Base-by-base conservation (phyloP, 2,329 filamentous ascomycete species). In the Graphiopsis chlorocephala region DNA sequence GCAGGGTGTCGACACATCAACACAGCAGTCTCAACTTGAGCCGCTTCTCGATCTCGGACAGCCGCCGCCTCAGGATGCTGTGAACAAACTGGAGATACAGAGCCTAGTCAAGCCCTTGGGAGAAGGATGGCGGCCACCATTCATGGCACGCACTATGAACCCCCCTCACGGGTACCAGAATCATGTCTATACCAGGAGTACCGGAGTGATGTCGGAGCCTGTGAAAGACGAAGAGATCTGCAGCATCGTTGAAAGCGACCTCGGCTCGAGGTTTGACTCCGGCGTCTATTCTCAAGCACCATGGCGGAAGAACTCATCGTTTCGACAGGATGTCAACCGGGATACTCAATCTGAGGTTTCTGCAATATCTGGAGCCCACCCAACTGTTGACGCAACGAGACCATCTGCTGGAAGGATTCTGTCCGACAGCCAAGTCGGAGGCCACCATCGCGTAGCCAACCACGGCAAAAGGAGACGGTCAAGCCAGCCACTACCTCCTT, bases 201-300 rank as follows among this genome's bases (percentile, higher is more conserved):
- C 28, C 3, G 58, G 58, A 29, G 58, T 50, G 29, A 61, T 50
- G 58, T 33, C 58, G 12, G 60, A 55, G 17, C 48, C 48, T n/a
- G 4, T 53, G 7, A 29, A 31, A 6, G 35, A 55, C 10, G 29
- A 33, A 4, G 42, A 35, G 17, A 20, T 45, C n/a, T 45, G 38
- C n/a, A 45, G 47, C 26, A 11, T 42, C 1, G n/a, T 52, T 14
- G 45, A 28, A 42, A 61, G 59, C 20, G 47, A 61, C 12, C 47
- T 52, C 11, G 47, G 10, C 2, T 42, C 48, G 10, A 20, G 12
- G 5, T 11, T 42, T 6, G 60, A 62, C 23, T 55, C 60, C n/a
- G 60, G 29, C 20, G 38, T 33, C 20, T 52, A 33, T 10, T 58
- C 58, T 29, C 20, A 12, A 29, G 29, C 42, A 31, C 47, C 17